Evolutionary conservation across 2,329 filamentous ascomycete species (phyloP).

Genomic region (Phialophora chinensis): DNA sequence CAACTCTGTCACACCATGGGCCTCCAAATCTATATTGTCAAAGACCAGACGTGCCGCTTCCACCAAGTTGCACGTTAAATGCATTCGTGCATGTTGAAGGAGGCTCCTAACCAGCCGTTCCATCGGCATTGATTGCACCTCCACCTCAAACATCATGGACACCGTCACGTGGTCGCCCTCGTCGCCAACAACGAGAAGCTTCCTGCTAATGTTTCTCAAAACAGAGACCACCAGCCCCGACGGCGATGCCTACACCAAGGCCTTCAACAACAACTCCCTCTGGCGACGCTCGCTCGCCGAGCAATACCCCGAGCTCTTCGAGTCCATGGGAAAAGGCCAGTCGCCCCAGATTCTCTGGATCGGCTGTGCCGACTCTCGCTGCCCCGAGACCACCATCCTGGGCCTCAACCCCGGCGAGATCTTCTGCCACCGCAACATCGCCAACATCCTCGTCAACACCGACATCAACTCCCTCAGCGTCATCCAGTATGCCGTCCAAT

Average conservation of each 20-base stretch:
- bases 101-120: neutral
- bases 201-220: neutral
- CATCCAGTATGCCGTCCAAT: constrained; percentile 77
- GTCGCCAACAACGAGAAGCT: neutral
- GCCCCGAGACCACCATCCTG: constrained; percentile 81
- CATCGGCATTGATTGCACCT: constrained; percentile 2
- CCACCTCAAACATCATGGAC: constrained; percentile 13
- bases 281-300: constrained; percentile 40
- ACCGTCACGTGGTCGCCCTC: neutral
- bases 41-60: neutral
- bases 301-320: constrained; percentile 70
- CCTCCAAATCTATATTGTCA: neutral
- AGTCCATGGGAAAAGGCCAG: constrained; percentile 70
- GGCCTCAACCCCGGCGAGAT: constrained; percentile 77
- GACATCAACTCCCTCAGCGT: constrained; percentile 78
- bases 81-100: neutral
- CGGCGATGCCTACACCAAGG: constrained; percentile 35
- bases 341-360: constrained; percentile 73
- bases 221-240: neutral
- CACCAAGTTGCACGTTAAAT: neutral
- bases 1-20: neutral
- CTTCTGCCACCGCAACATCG: constrained; percentile 90
- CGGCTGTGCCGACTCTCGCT: constrained; percentile 84
- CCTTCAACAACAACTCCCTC: constrained; percentile 39
- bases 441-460: constrained; percentile 76